Evolutionary conservation across 192 early-diverging fungal genomes (phyloP).

Genomic region (Mortierella alpina): DNA sequence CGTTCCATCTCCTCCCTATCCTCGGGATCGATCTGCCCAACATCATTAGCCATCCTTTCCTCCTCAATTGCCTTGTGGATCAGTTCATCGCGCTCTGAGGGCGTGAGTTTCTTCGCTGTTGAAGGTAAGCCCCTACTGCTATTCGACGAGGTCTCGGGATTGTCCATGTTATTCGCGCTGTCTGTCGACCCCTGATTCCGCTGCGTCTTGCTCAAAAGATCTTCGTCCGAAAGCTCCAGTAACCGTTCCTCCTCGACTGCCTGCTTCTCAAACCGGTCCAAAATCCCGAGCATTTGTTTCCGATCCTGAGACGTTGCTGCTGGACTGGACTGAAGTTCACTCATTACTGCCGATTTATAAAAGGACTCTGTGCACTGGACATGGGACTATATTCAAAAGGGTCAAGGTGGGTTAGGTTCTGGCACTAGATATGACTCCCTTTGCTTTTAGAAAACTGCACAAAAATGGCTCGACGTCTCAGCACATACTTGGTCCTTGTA

Average conservation of each 20-base stretch:
- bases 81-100: constrained; percentile 32
- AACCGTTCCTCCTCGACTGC: constrained; percentile 30
- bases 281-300: constrained; percentile 61
- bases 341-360: constrained; percentile 66
- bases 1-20: constrained; percentile 17
- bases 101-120: constrained; percentile 21
- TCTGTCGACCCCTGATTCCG: not conserved
- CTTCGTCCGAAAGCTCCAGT: constrained; percentile 48
- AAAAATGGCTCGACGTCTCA: not conserved
- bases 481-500: constrained; percentile 66
- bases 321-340: constrained; percentile 61
- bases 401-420: too few relatives aligned
- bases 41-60: not conserved
- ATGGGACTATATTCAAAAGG: constrained; percentile 44
- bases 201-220: constrained; percentile 15
- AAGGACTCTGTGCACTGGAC: constrained; percentile 68
- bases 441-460: constrained; percentile 11
- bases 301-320: constrained; percentile 56
- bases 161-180: not conserved
- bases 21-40: constrained; percentile 5
- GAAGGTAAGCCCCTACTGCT: not conserved
- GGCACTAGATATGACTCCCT: not conserved
- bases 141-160: not conserved
- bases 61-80: constrained; percentile 37
- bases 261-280: constrained; percentile 61